Conservation (phyloP, 192 early-diverging fungal species). For the Diversispora epigaea region DNA sequence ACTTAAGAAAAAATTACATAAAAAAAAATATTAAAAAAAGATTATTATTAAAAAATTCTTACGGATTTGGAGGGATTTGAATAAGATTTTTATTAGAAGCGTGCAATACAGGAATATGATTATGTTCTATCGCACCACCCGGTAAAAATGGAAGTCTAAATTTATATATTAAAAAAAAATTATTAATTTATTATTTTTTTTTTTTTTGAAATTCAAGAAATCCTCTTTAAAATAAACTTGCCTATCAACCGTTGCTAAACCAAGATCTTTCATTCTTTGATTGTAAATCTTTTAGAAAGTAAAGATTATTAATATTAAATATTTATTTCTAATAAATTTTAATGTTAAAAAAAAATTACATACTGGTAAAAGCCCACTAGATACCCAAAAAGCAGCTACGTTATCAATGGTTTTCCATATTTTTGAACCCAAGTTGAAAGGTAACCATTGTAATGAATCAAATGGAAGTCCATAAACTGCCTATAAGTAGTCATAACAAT, state of each 20-base stretch:
- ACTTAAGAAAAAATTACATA: background rate
- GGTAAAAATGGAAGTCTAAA: background rate
- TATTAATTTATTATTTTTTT: background rate
- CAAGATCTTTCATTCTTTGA: slow-evolving; percentile 14
- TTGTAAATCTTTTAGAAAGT: slow-evolving; percentile 5
- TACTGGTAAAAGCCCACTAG: slow-evolving; percentile 4
- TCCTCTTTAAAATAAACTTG: background rate
- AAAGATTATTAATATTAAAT: background rate
- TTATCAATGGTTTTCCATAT: slow-evolving; percentile 17
- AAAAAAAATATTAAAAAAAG: background rate
- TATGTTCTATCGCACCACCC: background rate
- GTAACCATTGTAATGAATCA: slow-evolving; percentile 18
- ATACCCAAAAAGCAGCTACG: background rate
- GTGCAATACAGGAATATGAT: background rate
- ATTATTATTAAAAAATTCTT: background rate
- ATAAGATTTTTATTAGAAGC: background rate
- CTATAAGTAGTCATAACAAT: background rate
- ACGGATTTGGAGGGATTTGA: slow-evolving; percentile 8
- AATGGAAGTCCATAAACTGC: slow-evolving; percentile 6
- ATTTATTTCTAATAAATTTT: background rate
- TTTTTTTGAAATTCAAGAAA: too few relatives aligned
- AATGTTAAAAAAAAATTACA: background rate
- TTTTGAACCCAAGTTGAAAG: background rate
- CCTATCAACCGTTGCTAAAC: background rate
- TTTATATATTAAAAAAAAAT: background rate